Evolutionary conservation across 805 yeast genomes (phyloP), one percentile per base, ranked within the genome.

Genomic region (Kluyveromyces nonfermentans): DNA sequence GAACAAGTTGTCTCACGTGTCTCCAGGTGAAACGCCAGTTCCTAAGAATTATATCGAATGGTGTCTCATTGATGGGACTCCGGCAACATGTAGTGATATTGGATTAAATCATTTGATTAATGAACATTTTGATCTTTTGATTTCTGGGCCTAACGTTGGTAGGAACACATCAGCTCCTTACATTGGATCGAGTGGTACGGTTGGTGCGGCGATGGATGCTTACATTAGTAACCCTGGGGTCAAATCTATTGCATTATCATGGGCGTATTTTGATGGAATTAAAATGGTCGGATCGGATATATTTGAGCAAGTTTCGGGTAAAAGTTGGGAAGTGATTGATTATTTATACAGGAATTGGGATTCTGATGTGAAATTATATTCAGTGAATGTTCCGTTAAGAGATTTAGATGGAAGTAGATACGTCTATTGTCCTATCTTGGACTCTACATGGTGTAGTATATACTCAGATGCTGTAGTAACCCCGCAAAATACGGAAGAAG

Each of bases 121-220:
- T 18, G 68, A 73, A 37, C 65, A 68, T 1, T 77, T 89, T 18
- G 97, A 93, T 63, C 67, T 90, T 46, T 96, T 93, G 5, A 62
- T 93, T 18, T 84, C 95, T 44, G 98, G 98, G 1, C 98, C 98
- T 7, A 93, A 93, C 60, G 90, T 83, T 52, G 98, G 98, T 18
- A 78, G 96, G 58, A 93, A 93, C 63, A 80, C 96, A 1, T 78
- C 90, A 19, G 87, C 94, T 5, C 75, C 90, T 37, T 93, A 88
- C 62, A 84, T 88, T 44, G 73, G 93, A 54, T 79, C 96, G 4
- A 82, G 94, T 52, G 98, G 98, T 12, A 93, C 98, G 2, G 82
- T 93, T 15, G 98, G 98, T 20, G 97, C 96, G 3, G 93, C 97
- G 1, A 76, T 89, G 87, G 98, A 93, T 65, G 94, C 89, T 1